These are phyloP conservation scores for Anthracocystis panici-leucophaei DNA, from an alignment of 1,284 basidiomycete species.

Conservation along the genomic window DNA sequence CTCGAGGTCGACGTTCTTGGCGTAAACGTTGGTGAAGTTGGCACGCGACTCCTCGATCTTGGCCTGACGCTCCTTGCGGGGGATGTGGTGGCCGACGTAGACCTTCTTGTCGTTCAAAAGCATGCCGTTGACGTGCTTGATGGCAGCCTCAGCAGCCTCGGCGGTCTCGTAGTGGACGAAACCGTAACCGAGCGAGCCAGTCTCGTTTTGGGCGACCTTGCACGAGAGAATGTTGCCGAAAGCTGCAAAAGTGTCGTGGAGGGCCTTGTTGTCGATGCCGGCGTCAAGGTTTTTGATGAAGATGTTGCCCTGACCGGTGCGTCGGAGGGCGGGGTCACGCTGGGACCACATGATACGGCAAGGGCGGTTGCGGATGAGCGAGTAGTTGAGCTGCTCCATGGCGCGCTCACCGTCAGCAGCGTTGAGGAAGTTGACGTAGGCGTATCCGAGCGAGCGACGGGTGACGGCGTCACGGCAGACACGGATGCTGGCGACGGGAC, in stretches of 20 bases:
- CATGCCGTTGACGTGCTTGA: conserved; percentile 99
- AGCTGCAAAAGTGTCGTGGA: conserved; percentile 99
- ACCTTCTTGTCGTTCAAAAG: conserved; percentile 89
- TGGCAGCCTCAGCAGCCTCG: conserved; percentile 89
- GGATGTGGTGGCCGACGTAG: conserved; percentile 96
- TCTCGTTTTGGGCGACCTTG: conserved; percentile 82
- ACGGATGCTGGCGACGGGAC: conserved; percentile 97
- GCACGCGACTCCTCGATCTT: conserved; percentile 98
- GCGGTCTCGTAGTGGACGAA: conserved; percentile 99
- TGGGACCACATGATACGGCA: conserved; percentile 99
- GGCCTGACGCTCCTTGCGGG: conserved; percentile 83
- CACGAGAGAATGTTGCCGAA: conserved; percentile 99
- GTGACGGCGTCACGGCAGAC: conserved; percentile 99
- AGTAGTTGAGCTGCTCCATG: conserved; percentile 99
- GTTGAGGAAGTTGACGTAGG: conserved; percentile 99
- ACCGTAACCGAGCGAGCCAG: conserved; percentile 76
- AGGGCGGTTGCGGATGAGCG: conserved; percentile 95
- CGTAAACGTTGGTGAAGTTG: conserved; percentile 97
- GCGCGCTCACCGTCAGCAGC: conserved; percentile 97
- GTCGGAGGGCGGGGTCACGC: conserved; percentile 98
- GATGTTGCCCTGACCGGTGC: conserved; percentile 99
- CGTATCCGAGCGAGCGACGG: conserved; percentile 98
- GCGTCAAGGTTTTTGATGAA: conserved; percentile 99
- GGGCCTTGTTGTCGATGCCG: conserved; percentile 99
- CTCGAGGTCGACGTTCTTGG: conserved; percentile 94